Evolutionary conservation across 257 asterid genomes (phyloP).

Genomic region (Lycium barbarum): DNA sequence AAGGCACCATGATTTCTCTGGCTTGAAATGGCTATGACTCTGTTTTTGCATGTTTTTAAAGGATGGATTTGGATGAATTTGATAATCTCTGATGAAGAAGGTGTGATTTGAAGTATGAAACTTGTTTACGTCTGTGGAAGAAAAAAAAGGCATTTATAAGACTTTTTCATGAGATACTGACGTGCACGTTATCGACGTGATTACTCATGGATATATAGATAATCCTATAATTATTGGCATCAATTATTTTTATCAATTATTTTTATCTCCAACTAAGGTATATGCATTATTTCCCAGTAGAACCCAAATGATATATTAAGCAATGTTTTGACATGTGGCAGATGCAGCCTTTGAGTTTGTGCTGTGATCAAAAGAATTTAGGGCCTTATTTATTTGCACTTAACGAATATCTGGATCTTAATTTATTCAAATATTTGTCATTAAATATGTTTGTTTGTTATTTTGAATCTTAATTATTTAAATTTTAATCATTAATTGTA

Average conservation of each 20-base stretch:
- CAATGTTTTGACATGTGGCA: no score
- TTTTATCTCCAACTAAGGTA: neutral
- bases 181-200: constrained; percentile 26
- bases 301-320: no score
- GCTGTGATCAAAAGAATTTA: no score
- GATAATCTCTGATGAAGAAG: neutral
- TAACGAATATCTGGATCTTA: no score
- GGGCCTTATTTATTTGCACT: no score
- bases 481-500: no score
- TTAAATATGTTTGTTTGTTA: no score
- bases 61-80: constrained; percentile 9
- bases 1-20: constrained; percentile 48
- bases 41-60: constrained; percentile 43
- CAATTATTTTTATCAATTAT: constrained; percentile 10
- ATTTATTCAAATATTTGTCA: no score
- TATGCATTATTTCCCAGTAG: neutral
- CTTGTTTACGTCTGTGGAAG: neutral
- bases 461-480: no score
- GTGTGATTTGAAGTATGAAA: neutral
- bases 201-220: constrained; percentile 17
- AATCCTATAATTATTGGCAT: neutral
- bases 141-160: neutral
- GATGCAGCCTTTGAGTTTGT: no score
- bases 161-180: neutral
- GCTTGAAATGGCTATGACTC: constrained; percentile 33